Base-by-base conservation (phyloP, 441 rosid species). In the Populus trichocarpa region DNA sequence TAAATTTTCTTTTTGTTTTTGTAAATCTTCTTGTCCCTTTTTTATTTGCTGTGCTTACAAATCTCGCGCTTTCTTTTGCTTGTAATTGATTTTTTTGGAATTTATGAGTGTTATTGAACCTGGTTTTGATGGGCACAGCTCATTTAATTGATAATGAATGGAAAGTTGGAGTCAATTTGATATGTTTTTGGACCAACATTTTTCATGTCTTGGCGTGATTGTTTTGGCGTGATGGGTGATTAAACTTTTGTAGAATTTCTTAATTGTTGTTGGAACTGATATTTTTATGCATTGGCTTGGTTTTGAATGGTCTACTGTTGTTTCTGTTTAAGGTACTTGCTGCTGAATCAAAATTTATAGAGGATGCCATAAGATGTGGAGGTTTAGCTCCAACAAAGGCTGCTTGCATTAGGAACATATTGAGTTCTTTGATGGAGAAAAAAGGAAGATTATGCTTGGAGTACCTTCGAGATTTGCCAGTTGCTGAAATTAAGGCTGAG, bases 321-420 rank as follows among this genome's bases (percentile, higher is more conserved):
- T 79, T 7, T 40, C 72, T 82, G 11, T 28, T 78, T 32, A 82
- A 92, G 99, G 97, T 92, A 73, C 87, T 89, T 69, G 91, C 84
- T 63, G 92, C 97, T 74, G 96, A 93, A 61, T 26, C 86, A 0
- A 87, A 83, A 72, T 80, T 74, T 59, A 61, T 95, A 61, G 97
- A 95, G 85, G 74, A 76, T 85, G 92, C 95, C 36, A 95, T 95
- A 80, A 81, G 96, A 81, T 93, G 97, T 82, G 97, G 97, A 77
- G 97, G 99, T 74, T 83, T 95, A 81, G 97, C 97, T 13, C 96
- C 97, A 0, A 91, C 86, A 36, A 92, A 92, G 82, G 89, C 96
- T 36, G 81, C 92, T 16, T 93, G 94, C 77, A 90, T 95, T 59
- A 90, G 87, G 85, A 92, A 92, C 86, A 73, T 92, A 10, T 80